Percentiles rank a stretch among this genome's conserved stretches.
Conservation (phyloP, 2,329 filamentous ascomycete genomes). For the Shiraia sp. region DNA sequence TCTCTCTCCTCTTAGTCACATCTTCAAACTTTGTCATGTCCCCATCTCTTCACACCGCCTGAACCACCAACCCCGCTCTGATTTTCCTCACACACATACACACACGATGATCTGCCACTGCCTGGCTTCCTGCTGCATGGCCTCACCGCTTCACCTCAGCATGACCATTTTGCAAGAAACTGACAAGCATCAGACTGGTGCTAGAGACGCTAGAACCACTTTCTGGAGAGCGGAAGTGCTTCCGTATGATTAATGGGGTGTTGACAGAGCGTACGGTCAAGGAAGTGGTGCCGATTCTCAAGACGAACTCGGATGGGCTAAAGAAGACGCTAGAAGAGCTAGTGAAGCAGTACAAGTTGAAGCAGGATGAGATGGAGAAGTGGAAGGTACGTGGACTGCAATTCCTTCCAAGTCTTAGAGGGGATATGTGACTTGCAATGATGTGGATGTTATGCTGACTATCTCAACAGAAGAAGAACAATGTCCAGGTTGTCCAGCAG, state of each 20-base stretch:
- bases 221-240: conserved; percentile 87
- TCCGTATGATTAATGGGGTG: conserved; percentile 97
- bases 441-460: conserved; percentile 11
- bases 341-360: conserved; percentile 92
- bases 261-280: conserved; percentile 91
- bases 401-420: not conserved
- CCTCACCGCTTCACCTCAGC: conserved; percentile 22
- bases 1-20: conserved; percentile 11
- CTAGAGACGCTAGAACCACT: conserved; percentile 88
- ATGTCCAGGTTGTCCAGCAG: conserved; percentile 83
- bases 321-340: conserved; percentile 94
- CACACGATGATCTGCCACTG: conserved; percentile 5
- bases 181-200: conserved; percentile 69
- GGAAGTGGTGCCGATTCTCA: conserved; percentile 86
- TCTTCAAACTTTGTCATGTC: conserved; percentile 6
- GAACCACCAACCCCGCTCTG: conserved; percentile 14
- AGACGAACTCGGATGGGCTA: conserved; percentile 91
- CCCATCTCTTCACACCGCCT: conserved; percentile 23
- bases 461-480: conserved; percentile 76
- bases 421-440: too few species aligned
- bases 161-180: conserved; percentile 4
- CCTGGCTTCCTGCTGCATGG: not conserved
- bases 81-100: conserved; percentile 5
- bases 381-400: conserved; percentile 79
- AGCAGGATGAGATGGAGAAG: conserved; percentile 93